A percentile compares a stretch with the other conserved stretches of the same genome.
phyloP scores from a whole-genome alignment of 2,329 filamentous ascomycete genomes.

The Dothiorella sarmentorum region DNA sequence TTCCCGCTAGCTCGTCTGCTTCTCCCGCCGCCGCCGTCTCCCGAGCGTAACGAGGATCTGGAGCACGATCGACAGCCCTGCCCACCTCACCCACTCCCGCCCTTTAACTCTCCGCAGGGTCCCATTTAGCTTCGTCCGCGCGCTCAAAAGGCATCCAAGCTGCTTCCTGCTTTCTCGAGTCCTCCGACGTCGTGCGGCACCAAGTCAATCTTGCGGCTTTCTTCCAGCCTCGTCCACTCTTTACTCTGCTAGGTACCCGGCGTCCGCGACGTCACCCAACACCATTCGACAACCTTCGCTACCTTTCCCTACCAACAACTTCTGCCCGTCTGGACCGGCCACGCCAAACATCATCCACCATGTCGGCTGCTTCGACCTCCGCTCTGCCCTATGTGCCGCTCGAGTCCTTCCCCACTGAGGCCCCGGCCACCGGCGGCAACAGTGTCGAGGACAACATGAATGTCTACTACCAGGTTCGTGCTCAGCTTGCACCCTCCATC shows the following conservation, averaged over 20 bases:
- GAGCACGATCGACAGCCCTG: neutral
- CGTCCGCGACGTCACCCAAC: constrained; percentile 4
- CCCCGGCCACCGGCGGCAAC: constrained; percentile 64
- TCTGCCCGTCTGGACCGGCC: constrained; percentile 1
- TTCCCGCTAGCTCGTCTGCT: constrained; percentile 3
- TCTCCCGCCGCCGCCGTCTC: constrained; percentile 3
- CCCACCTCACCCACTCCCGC: neutral
- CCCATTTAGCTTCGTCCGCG: neutral
- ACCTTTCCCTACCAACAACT: neutral
- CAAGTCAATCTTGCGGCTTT: neutral
- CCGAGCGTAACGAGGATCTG: constrained; percentile 7
- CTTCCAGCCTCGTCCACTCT: neutral
- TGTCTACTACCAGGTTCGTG: constrained; percentile 69
- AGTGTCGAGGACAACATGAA: constrained; percentile 66
- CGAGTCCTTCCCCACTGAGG: constrained; percentile 48
- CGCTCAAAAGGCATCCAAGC: too few relatives aligned
- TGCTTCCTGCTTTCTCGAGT: too few relatives aligned
- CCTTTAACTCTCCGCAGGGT: constrained; percentile 9
- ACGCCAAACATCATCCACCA: constrained; percentile 19
- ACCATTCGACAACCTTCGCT: neutral
- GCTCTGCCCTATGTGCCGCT: constrained; percentile 34
- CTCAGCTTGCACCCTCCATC: neutral
- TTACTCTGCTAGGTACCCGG: neutral
- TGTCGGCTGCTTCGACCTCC: constrained; percentile 31
- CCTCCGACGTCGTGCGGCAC: too few relatives aligned